Evolutionary conservation across 2,329 filamentous ascomycete species (phyloP).

Genomic region (Aureobasidium subglaciale): DNA sequence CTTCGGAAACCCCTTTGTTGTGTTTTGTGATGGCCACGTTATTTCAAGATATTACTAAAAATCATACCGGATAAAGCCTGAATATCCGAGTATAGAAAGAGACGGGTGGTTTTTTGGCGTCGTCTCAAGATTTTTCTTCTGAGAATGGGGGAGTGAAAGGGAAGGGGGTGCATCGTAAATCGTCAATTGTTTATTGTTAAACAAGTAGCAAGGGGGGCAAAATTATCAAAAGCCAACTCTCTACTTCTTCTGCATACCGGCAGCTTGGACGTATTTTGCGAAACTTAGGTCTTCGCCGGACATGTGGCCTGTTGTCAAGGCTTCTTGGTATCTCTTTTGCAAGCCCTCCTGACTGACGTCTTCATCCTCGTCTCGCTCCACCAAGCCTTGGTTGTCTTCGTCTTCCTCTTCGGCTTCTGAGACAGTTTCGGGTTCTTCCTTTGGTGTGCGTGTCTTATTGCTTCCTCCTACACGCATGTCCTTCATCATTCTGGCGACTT

Average conservation of each 20-base stretch:
- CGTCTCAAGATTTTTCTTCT: no score
- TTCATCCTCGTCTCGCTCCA: conserved; percentile 50
- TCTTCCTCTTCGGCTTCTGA: conserved; percentile 44
- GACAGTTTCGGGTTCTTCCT: conserved; percentile 44
- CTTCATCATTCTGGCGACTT: conserved; percentile 88
- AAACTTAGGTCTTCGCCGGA: conserved; percentile 24
- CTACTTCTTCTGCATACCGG: conserved; percentile 17
- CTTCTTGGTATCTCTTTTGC: conserved; percentile 68
- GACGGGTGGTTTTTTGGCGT: no score
- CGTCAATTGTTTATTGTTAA: no score
- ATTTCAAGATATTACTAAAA: no score
- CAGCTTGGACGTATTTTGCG: conserved; percentile 21
- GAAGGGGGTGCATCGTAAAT: no score
- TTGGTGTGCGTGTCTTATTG: conserved; percentile 26
- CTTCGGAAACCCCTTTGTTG: no score
- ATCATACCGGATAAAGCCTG: no score
- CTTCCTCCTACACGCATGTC: conserved; percentile 64
- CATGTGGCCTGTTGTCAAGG: conserved; percentile 51
- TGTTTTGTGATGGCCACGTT: no score
- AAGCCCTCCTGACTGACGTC: conserved; percentile 57
- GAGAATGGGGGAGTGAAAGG: no score
- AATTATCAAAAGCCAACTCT: no score
- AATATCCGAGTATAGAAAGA: no score
- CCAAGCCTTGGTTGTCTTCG: conserved; percentile 50
- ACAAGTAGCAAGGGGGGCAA: no score